Conservation (phyloP, 2,329 filamentous ascomycete species). For the Teratosphaeria destructans region DNA sequence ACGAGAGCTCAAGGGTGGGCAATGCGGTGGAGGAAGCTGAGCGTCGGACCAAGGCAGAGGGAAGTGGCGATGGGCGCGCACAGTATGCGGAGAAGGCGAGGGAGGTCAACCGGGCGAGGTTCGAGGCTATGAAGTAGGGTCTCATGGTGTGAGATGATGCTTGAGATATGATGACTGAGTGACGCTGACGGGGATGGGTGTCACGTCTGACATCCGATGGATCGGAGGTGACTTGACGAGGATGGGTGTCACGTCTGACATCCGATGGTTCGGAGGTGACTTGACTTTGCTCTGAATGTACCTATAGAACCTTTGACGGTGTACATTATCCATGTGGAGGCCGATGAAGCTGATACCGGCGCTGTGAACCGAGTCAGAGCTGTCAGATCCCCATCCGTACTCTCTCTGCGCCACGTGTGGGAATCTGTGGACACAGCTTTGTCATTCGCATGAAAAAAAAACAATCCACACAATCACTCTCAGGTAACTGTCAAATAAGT, state of each 20-base stretch:
- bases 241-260: neutral
- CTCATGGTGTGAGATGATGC: neutral
- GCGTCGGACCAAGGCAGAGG: slow-evolving; percentile 42
- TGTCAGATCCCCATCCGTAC: too few relatives aligned
- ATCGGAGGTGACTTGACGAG: neutral
- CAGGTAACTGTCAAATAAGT: too few relatives aligned
- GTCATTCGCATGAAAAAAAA: too few relatives aligned
- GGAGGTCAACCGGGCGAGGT: neutral
- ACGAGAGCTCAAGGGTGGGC: slow-evolving; percentile 57
- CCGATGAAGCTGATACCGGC: too few relatives aligned
- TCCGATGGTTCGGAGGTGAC: neutral
- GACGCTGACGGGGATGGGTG: neutral
- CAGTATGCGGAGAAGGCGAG: neutral
- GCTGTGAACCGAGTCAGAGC: too few relatives aligned
- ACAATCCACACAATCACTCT: too few relatives aligned
- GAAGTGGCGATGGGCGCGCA: slow-evolving; percentile 3
- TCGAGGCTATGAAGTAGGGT: neutral
- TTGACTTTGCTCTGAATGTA: neutral
- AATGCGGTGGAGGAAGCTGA: slow-evolving; percentile 56
- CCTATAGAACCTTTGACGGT: too few relatives aligned
- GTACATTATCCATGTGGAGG: too few relatives aligned
- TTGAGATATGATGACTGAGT: neutral
- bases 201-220: neutral
- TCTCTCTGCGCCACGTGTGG: too few relatives aligned
- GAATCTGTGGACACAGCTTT: too few relatives aligned